phyloP scores from a whole-genome alignment of 2,329 filamentous ascomycete genomes.

The Fragosphaeria purpurea region DNA sequence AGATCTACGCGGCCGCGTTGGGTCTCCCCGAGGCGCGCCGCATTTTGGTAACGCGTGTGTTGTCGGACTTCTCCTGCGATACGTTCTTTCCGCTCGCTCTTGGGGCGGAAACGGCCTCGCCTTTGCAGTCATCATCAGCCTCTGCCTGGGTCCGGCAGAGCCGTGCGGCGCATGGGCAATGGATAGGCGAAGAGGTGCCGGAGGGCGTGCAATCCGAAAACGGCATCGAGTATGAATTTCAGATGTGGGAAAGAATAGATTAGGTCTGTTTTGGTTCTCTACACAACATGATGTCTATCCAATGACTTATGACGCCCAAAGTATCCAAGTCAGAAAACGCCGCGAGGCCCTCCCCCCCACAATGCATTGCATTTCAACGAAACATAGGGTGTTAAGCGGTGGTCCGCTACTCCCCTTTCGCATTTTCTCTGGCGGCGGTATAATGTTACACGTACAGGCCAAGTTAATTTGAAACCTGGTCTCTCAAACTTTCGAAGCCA shows the following conservation, averaged over 20 bases:
- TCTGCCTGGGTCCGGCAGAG: conserved; percentile 42
- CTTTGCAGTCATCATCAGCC: conserved; percentile 1
- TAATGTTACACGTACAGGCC: neutral
- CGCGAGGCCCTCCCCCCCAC: no score
- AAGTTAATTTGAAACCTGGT: no score
- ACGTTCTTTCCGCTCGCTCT: conserved; percentile 59
- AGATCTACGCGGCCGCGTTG: conserved; percentile 71
- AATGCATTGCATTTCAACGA: no score
- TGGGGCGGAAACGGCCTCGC: conserved; percentile 22
- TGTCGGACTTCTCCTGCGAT: conserved; percentile 64
- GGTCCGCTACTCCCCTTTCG: no score
- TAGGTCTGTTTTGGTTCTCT: neutral
- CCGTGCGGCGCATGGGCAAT: conserved; percentile 46
- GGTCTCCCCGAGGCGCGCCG: conserved; percentile 44
- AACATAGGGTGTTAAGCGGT: no score
- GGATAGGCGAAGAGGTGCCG: conserved; percentile 55
- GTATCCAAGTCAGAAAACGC: no score
- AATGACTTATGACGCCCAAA: no score
- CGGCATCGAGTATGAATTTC: conserved; percentile 57
- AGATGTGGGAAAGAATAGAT: conserved; percentile 57
- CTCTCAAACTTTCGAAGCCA: no score
- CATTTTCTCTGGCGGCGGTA: no score
- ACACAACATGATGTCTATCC: no score
- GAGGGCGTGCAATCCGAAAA: conserved; percentile 51
- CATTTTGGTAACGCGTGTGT: conserved; percentile 61